phyloP scores from a whole-genome alignment of 805 yeast species.

The Schwanniomyces occidentalis region DNA sequence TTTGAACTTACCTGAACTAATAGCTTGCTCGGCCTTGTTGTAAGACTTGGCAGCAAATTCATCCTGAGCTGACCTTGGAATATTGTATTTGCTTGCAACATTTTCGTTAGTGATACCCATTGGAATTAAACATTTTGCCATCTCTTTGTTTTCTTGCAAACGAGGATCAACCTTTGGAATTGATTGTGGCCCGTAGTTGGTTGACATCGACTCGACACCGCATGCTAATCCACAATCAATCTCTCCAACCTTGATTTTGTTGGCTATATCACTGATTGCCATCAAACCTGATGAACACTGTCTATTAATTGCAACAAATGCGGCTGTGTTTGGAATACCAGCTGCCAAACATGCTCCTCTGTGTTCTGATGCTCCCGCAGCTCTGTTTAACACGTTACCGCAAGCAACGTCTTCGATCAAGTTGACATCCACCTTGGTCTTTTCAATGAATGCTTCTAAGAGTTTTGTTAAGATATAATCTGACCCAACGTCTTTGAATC shows the following conservation, averaged over 20 bases:
- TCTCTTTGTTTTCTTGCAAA: slow-evolving; percentile 35
- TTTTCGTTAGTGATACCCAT: slow-evolving; percentile 97
- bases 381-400: slow-evolving; percentile 89
- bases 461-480: slow-evolving; percentile 75
- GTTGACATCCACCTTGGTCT: slow-evolving; percentile 46
- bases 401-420: slow-evolving; percentile 81
- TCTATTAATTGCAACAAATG: slow-evolving; percentile 84
- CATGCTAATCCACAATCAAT: slow-evolving; percentile 88
- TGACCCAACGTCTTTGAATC: slow-evolving; percentile 77
- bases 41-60: slow-evolving; percentile 86
- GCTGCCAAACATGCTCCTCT: slow-evolving; percentile 91
- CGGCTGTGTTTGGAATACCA: slow-evolving; percentile 79
- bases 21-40: slow-evolving; percentile 79
- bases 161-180: slow-evolving; percentile 47
- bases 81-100: slow-evolving; percentile 65
- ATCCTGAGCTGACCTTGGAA: slow-evolving; percentile 77
- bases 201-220: slow-evolving; percentile 95
- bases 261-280: slow-evolving; percentile 87
- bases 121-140: slow-evolving; percentile 77
- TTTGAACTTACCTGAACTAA: slow-evolving; percentile 69
- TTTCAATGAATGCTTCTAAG: slow-evolving; percentile 59
- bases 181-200: slow-evolving; percentile 79
- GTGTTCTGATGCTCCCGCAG: slow-evolving; percentile 94
- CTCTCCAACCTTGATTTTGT: slow-evolving; percentile 83
- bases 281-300: slow-evolving; percentile 94